Base-by-base conservation (phyloP, 306 rosid genomes). In the Pterocarpus santalinus region DNA sequence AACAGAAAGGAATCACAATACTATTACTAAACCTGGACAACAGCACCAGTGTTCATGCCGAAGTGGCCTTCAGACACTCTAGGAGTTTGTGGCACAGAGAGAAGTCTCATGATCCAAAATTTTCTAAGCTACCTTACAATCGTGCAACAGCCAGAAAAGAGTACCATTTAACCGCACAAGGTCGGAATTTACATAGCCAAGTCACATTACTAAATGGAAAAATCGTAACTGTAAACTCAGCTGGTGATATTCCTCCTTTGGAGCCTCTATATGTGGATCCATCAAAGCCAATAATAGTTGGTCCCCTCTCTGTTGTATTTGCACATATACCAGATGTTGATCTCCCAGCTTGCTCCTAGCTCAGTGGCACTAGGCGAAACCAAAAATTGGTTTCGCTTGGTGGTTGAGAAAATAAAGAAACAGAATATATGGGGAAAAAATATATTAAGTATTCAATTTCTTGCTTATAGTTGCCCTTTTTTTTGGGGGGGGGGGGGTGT, bases 271-370 rank as follows among this genome's bases (percentile, higher is more conserved):
- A 81, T 61, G 91, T 90, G 61, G 78, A 89, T 73, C 75, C 94
- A 10, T 74, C 90, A 49, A 82, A 70, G 64, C 98, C 97, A 77
- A 87, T 92, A 79, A 76, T 47, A n/a, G 90, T 90, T 47, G 86
- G 85, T 61, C 97, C 98, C 16, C 78, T 84, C 55, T 93, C 99
- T 7, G 85, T 96, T 82, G 99, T 93, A 72, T 93, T 96, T 87
- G 91, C 89, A 53, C 97, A 91, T 85, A 72, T 92, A 76, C 97
- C 99, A 61, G 81, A 88, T 83, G 82, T 87, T 73, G 58, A 32
- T 53, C 79, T 86, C 53, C 83, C 91, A 67, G 97, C 92, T 51
- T 93, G 99, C 82, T 75, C 76, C 28, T 87, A 92, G 85, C 71
- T 36, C 69, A 65, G 2, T 49, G 53, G 3, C 75, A 35, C 74